Percentiles rank a stretch among this genome's conserved stretches.
Evolutionary conservation across 257 asterid species (phyloP).

Genomic region (Ilex aquifolium): DNA sequence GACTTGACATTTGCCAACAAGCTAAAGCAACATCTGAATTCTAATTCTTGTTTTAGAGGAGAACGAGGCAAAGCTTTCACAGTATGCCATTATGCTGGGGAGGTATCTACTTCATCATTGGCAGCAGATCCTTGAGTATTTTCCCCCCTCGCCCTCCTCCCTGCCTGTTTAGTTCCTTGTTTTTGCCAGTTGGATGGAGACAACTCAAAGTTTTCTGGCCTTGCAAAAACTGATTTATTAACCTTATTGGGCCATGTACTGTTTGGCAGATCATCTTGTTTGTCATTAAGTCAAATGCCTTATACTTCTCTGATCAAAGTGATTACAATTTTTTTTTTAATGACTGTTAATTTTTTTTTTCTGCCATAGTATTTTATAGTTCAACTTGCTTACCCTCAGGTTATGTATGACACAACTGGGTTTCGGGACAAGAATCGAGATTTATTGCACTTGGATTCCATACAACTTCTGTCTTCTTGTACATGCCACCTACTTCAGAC

Average conservation of each 20-base stretch:
- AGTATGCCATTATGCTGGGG: conserved; percentile 94
- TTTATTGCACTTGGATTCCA: conserved; percentile 81
- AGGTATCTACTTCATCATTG: conserved; percentile 42
- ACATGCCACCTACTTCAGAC: conserved; percentile 79
- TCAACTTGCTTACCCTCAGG: conserved; percentile 38
- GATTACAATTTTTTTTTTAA: conserved; percentile 4
- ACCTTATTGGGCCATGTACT: neutral
- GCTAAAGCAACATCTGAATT: conserved; percentile 79
- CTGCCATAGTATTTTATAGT: conserved; percentile 3
- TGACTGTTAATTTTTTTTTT: neutral
- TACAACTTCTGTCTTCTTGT: conserved; percentile 88
- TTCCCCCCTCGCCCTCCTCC: neutral
- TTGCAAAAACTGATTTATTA: no score
- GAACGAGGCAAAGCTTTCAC: conserved; percentile 80
- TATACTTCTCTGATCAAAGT: neutral
- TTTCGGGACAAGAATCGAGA: conserved; percentile 98
- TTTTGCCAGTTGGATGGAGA: no score
- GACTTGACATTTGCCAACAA: conserved; percentile 93
- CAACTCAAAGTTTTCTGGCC: no score
- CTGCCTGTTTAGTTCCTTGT: no score
- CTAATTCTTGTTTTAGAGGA: conserved; percentile 80
- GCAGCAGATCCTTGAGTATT: neutral
- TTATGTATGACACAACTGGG: conserved; percentile 78
- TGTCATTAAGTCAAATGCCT: conserved; percentile 3
- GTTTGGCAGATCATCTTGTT: neutral